Evolutionary conservation across 768 basidiomycete species (phyloP), one percentile per base, ranked within the genome.

Genomic region (Gloeopeniophorella convolvens): DNA sequence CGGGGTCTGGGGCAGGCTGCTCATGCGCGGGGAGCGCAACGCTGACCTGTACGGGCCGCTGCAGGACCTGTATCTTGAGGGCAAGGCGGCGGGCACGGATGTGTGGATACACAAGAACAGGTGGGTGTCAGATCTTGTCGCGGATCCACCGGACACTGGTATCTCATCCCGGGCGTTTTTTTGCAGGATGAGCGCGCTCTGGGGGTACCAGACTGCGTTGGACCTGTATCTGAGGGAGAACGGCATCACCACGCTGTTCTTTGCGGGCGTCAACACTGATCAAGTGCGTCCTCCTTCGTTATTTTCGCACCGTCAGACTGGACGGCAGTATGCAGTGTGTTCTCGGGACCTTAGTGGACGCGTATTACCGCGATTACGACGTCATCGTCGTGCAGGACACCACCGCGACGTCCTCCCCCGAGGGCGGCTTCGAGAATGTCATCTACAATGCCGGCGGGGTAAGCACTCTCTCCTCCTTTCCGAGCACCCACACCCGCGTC

Each of bases 61-160:
- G 28, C 80, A 83, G 54, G 67, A 65, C 0, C 71, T 76, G 53
- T 83, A 74, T 57, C 39, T 75, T 45, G 68, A 73, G 42, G 82
- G 82, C 15, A 65, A 70, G 51, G 65, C 72, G 11, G 66, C 63
- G 5, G 81, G 81, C 1, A 80, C 79, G 9, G 82, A 85, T 63
- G 72, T 82, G 53, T 84, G 82, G 82, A 79, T 85, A 43, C 78
- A 84, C 63, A 85, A 84, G 64, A 85, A 84, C 63, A 67, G 82
- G 80, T 78, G 51, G 36, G 40, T 11, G 21, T 28, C 32, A 6
- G 15, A 15, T 48, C 30, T 50, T 52, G 13, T 48, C 13, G 30
- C 8, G 18, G 9, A 37, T 23, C n/a, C n/a, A n/a, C 4, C 16
- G 28, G 11, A 18, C n/a, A n/a, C 41, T 24, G 10, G 26, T n/a